A percentile compares a stretch with the other conserved stretches of the same genome.
phyloP scores from a whole-genome alignment of 2,329 filamentous ascomycete genomes.

The Phoma sp. region DNA sequence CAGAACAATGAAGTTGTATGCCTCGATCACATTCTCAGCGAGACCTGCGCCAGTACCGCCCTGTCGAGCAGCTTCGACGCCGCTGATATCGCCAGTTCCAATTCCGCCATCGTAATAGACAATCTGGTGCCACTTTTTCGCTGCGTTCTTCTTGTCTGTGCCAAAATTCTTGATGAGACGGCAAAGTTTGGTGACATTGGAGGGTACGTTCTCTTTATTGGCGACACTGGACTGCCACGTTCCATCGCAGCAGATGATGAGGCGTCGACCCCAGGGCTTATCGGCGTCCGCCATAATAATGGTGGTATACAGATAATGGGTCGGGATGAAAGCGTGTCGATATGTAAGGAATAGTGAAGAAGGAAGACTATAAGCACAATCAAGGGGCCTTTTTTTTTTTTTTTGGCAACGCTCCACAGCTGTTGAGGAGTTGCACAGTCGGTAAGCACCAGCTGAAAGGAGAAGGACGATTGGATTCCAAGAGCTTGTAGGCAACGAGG shows the following conservation, averaged over 20 bases:
- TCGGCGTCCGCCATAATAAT: constrained; percentile 13
- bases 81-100: constrained; percentile 42
- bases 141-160: constrained; percentile 24
- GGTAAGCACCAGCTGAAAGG: background rate
- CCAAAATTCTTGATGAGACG: constrained; percentile 43
- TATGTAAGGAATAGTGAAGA: background rate
- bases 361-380: background rate
- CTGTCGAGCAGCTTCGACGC: constrained; percentile 36
- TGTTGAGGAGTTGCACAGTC: background rate
- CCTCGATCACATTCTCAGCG: constrained; percentile 57
- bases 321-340: background rate
- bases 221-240: constrained; percentile 48
- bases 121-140: constrained; percentile 46
- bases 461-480: background rate
- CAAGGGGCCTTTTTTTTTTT: no score
- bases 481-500: background rate
- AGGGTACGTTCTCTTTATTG: constrained; percentile 41
- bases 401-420: background rate
- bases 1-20: constrained; percentile 59
- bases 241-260: constrained; percentile 48
- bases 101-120: constrained; percentile 49
- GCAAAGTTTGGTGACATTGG: constrained; percentile 47
- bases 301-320: background rate
- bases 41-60: constrained; percentile 56
- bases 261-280: constrained; percentile 40